phyloP scores from a whole-genome alignment of 257 asterid genomes.

The Nicotiana benthamiana region DNA sequence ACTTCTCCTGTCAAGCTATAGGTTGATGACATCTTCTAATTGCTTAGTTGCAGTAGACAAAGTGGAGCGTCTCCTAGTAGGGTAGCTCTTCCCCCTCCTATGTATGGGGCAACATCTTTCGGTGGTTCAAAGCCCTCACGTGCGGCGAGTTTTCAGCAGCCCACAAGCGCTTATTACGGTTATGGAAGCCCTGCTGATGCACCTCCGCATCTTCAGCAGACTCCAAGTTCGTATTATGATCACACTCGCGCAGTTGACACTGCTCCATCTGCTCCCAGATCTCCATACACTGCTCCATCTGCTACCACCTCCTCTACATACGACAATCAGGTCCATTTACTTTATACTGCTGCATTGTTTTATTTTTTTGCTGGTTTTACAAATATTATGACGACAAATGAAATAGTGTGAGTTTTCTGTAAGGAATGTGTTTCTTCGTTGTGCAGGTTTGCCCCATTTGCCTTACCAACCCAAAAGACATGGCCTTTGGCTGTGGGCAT shows the following conservation, averaged over 20 bases:
- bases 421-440: background rate
- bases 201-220: slow-evolving; percentile 15
- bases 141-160: slow-evolving; percentile 31
- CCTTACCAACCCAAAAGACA: slow-evolving; percentile 73
- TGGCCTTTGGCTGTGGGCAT: slow-evolving; percentile 99
- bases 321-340: slow-evolving; percentile 53
- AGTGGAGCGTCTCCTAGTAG: slow-evolving; percentile 48
- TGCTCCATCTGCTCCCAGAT: slow-evolving; percentile 31
- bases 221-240: slow-evolving; percentile 27
- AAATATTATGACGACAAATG: background rate
- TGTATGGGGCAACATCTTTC: slow-evolving; percentile 23
- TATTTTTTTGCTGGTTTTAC: background rate
- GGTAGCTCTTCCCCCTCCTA: slow-evolving; percentile 84
- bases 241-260: slow-evolving; percentile 10
- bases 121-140: slow-evolving; percentile 7
- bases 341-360: background rate
- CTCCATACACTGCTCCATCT: slow-evolving; percentile 13
- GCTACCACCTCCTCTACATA: slow-evolving; percentile 30
- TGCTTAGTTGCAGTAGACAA: slow-evolving; percentile 31
- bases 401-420: background rate
- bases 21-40: background rate
- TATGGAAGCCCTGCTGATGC: slow-evolving; percentile 4
- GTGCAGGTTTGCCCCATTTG: slow-evolving; percentile 86
- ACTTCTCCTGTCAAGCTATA: background rate
- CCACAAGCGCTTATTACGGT: slow-evolving; percentile 29